Conservation (phyloP, 106 monocot genomes). For the Dactylorhiza incarnata region DNA sequence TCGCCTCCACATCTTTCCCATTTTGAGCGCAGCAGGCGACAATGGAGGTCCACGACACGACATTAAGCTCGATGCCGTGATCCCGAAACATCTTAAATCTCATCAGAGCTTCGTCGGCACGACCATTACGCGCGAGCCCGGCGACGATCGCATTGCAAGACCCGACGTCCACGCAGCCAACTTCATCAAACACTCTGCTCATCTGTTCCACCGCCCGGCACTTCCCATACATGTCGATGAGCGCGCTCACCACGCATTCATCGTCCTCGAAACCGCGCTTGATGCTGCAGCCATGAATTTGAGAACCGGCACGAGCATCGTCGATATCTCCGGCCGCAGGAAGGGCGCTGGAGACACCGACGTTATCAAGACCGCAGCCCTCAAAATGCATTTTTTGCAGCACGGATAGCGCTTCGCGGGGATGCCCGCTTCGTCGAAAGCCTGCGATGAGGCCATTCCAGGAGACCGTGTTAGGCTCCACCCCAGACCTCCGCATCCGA, state of each 20-base stretch:
- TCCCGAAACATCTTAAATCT: slow-evolving; percentile 35
- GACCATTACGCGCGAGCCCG: slow-evolving; percentile 56
- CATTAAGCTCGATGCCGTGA: slow-evolving; percentile 36
- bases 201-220: slow-evolving; percentile 39
- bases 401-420: slow-evolving; percentile 17
- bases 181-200: slow-evolving; percentile 35
- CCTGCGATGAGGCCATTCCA: slow-evolving; percentile 78
- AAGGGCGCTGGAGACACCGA: slow-evolving; percentile 44
- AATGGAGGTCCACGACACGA: slow-evolving; percentile 84
- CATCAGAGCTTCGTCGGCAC: slow-evolving; percentile 33
- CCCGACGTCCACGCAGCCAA: slow-evolving; percentile 27
- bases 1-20: slow-evolving; percentile 54
- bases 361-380: slow-evolving; percentile 34
- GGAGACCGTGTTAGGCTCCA: slow-evolving; percentile 49
- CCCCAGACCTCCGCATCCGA: slow-evolving; percentile 27
- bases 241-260: slow-evolving; percentile 40
- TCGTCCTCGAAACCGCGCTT: slow-evolving; percentile 34
- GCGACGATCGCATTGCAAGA: slow-evolving; percentile 67
- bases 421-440: slow-evolving; percentile 32
- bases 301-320: slow-evolving; percentile 28
- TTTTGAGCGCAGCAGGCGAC: slow-evolving; percentile 70
- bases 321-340: slow-evolving; percentile 37
- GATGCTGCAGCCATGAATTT: slow-evolving; percentile 43
- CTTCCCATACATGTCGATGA: slow-evolving; percentile 71
- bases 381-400: slow-evolving; percentile 37